phyloP scores from a whole-genome alignment of 2,329 filamentous ascomycete genomes.

The Paracoccidioides brasiliensis region DNA sequence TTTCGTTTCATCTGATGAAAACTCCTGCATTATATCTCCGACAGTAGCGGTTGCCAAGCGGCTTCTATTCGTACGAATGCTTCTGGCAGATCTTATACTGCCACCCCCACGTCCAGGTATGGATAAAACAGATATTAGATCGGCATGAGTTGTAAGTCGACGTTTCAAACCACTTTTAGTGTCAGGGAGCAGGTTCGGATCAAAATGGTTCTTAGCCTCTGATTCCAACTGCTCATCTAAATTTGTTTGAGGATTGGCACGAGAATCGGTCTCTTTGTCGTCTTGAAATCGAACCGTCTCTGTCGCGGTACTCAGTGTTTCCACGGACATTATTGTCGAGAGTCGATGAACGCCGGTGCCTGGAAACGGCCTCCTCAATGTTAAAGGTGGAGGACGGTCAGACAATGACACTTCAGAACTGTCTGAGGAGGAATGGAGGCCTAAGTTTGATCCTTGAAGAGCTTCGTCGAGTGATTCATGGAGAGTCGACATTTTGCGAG shows the following conservation, averaged over 20 bases:
- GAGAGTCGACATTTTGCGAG: slow-evolving; percentile 12
- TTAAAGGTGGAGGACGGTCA: slow-evolving; percentile 28
- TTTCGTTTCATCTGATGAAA: slow-evolving; percentile 69
- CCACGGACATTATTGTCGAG: slow-evolving; percentile 46
- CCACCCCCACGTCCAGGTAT: slow-evolving; percentile 43
- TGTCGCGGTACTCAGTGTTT: slow-evolving; percentile 32
- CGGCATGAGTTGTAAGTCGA: slow-evolving; percentile 78
- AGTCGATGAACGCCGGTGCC: slow-evolving; percentile 41
- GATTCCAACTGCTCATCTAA: slow-evolving; percentile 15
- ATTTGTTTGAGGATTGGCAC: slow-evolving; percentile 2
- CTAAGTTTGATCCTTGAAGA: slow-evolving; percentile 15
- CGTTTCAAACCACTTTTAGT: slow-evolving; percentile 48
- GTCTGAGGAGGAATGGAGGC: slow-evolving; percentile 22
- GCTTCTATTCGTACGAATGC: slow-evolving; percentile 60
- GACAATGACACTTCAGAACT: slow-evolving; percentile 25
- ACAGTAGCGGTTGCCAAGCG: slow-evolving; percentile 55
- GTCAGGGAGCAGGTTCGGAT: slow-evolving; percentile 33
- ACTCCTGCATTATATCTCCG: slow-evolving; percentile 63
- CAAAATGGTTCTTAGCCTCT: slow-evolving; percentile 36
- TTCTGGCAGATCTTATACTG: slow-evolving; percentile 64
- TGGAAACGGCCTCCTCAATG: slow-evolving; percentile 36
- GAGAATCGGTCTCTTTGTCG: neutral
- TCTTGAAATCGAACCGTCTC: neutral
- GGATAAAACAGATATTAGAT: slow-evolving; percentile 86
- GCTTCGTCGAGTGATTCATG: slow-evolving; percentile 17